phyloP scores from a whole-genome alignment of 2,329 filamentous ascomycete genomes.

The Hymenoscyphus infarciens region DNA sequence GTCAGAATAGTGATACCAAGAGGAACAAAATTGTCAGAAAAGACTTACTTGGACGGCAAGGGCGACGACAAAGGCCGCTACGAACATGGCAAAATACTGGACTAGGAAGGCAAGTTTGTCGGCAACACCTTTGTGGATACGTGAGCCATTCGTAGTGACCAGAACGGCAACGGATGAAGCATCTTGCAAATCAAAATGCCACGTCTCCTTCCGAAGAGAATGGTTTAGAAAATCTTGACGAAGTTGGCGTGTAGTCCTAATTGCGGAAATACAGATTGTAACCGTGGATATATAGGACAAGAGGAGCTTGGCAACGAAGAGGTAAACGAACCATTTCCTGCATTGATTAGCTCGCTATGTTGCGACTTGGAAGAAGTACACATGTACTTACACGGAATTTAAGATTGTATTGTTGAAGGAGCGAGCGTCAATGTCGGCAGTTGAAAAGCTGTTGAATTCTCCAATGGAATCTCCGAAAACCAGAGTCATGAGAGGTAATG shows the following conservation, averaged over 20 bases:
- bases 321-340: slow-evolving; percentile 12
- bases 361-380: not conserved
- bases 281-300: not conserved
- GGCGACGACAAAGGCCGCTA: no score
- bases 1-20: not conserved
- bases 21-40: not conserved
- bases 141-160: slow-evolving; percentile 4
- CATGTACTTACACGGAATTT: not conserved
- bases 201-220: slow-evolving; percentile 8
- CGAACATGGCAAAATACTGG: no score
- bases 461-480: slow-evolving; percentile 69
- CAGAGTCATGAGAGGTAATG: slow-evolving; percentile 46
- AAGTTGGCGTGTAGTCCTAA: slow-evolving; percentile 5
- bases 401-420: not conserved
- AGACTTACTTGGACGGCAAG: no score
- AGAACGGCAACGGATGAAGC: not conserved
- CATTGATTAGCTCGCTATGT: not conserved
- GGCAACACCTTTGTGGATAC: slow-evolving; percentile 40
- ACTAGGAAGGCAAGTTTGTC: slow-evolving; percentile 68
- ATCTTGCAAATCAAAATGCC: slow-evolving; percentile 6
- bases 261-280: slow-evolving; percentile 13
- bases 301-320: slow-evolving; percentile 10
- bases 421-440: not conserved
- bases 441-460: slow-evolving; percentile 7
- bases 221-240: slow-evolving; percentile 8